Evolutionary conservation across 306 rosid species (phyloP).

Genomic region (Cucurbita pepo): DNA sequence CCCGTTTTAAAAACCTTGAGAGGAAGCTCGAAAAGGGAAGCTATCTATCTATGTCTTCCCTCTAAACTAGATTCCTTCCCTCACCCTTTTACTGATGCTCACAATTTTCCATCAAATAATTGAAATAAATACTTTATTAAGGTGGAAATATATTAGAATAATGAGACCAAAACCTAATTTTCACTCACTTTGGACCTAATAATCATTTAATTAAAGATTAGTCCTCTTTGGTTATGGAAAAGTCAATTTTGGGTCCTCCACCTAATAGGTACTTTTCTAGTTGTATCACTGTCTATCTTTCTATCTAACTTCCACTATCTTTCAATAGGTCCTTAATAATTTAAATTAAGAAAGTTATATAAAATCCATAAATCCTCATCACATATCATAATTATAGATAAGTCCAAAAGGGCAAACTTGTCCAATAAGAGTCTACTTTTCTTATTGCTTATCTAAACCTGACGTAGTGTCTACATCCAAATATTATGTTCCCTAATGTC

Average conservation of each 20-base stretch:
- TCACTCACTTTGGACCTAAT: slow-evolving; percentile 1
- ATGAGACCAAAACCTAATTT: not conserved
- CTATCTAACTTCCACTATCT: not conserved
- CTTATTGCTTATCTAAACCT: not conserved
- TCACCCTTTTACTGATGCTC: too few relatives aligned
- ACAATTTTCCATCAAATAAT: not conserved
- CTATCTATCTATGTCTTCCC: not conserved
- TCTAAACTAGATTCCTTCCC: not conserved
- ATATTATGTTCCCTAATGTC: not conserved
- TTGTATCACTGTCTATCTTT: not conserved
- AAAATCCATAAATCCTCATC: not conserved
- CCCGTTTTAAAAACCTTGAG: too few relatives aligned
- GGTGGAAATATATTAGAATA: not conserved
- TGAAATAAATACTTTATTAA: not conserved
- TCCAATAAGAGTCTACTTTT: not conserved
- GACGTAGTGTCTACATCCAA: not conserved
- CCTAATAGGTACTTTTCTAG: not conserved
- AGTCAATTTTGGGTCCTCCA: not conserved
- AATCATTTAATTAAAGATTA: not conserved
- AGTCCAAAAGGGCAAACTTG: not conserved
- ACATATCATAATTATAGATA: not conserved
- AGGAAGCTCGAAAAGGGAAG: too few relatives aligned
- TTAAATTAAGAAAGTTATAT: not conserved
- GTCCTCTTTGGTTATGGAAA: not conserved
- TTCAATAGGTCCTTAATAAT: not conserved